These are phyloP conservation scores for Coniochaeta sp. DNA, from an alignment of 2,329 filamentous ascomycete species.

Conservation along the genomic window DNA sequence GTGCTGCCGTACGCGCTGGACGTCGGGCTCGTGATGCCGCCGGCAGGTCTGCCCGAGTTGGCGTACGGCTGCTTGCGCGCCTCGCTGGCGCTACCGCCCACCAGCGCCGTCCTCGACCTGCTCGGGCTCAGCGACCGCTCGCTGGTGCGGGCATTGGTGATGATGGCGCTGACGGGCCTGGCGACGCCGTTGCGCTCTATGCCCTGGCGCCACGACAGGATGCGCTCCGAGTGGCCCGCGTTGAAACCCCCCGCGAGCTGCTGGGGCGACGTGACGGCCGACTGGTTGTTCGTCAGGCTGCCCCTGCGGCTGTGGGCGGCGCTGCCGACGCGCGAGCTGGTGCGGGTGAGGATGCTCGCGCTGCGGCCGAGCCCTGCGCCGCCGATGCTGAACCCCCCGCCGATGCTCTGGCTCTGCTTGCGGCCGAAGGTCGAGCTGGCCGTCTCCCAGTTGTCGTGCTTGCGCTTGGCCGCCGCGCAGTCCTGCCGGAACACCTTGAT, in stretches of 20 bases:
- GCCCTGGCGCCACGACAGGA: conserved; percentile 78
- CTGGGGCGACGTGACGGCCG: conserved; percentile 18
- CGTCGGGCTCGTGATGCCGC: conserved; percentile 28
- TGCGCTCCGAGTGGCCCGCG: conserved; percentile 55
- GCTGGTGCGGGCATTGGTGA: conserved; percentile 28
- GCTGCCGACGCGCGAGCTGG: conserved; percentile 36
- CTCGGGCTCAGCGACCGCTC: conserved; percentile 50
- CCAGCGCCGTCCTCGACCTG: conserved; percentile 31
- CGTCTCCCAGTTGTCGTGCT: conserved; percentile 70
- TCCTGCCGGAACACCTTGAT: conserved; percentile 97
- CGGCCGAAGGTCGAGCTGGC: conserved; percentile 64
- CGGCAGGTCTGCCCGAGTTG: conserved; percentile 18
- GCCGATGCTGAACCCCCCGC: conserved; percentile 44
- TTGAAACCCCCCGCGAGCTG: conserved; percentile 20
- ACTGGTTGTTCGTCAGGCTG: conserved; percentile 40
- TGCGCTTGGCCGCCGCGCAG: conserved; percentile 75
- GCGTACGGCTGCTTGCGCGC: conserved; percentile 36
- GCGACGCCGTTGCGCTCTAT: conserved; percentile 33
- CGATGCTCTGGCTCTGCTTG: conserved; percentile 51
- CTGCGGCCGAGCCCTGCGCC: conserved; percentile 49
- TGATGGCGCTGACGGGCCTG: conserved; percentile 27
- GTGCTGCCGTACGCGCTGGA: conserved; percentile 20
- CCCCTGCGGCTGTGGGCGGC: conserved; percentile 40
- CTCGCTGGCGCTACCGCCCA: conserved; percentile 34
- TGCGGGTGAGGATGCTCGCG: conserved; percentile 47